Conservation (phyloP, 495 filamentous ascomycete species). For the Niebla homalea region DNA sequence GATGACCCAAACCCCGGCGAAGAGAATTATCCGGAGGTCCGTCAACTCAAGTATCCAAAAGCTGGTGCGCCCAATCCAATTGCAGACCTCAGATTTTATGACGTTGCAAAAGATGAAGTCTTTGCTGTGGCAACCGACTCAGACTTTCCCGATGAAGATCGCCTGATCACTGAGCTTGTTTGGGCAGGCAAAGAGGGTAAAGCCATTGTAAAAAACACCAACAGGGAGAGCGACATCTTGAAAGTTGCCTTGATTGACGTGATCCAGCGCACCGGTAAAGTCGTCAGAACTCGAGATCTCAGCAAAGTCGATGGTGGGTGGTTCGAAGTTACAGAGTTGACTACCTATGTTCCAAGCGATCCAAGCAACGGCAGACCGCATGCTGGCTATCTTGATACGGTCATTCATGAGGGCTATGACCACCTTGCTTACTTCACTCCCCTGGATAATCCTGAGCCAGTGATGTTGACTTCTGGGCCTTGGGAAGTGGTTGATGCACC, state of each 20-base stretch:
- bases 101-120: conserved; percentile 61
- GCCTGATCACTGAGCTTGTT: conserved; percentile 82
- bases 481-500: conserved; percentile 92
- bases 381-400: conserved; percentile 86
- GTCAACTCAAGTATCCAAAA: conserved; percentile 94
- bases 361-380: conserved; percentile 58
- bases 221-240: conserved; percentile 82
- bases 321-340: conserved; percentile 88
- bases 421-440: conserved; percentile 94
- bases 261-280: conserved; percentile 55
- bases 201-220: conserved; percentile 79
- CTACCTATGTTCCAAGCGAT: conserved; percentile 76
- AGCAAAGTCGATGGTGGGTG: conserved; percentile 80
- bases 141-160: conserved; percentile 66
- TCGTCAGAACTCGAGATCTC: conserved; percentile 66
- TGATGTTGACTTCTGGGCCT: conserved; percentile 72
- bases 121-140: conserved; percentile 67
- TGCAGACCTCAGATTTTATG: conserved; percentile 79
- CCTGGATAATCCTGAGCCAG: conserved; percentile 63
- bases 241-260: conserved; percentile 81
- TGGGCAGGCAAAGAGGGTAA: conserved; percentile 68
- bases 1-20: conserved; percentile 54
- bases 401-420: conserved; percentile 77
- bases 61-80: conserved; percentile 86
- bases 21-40: conserved; percentile 81